phyloP scores from a whole-genome alignment of 371 early-diverging fungal species.

The Dipsacomyces acuminosporus region DNA sequence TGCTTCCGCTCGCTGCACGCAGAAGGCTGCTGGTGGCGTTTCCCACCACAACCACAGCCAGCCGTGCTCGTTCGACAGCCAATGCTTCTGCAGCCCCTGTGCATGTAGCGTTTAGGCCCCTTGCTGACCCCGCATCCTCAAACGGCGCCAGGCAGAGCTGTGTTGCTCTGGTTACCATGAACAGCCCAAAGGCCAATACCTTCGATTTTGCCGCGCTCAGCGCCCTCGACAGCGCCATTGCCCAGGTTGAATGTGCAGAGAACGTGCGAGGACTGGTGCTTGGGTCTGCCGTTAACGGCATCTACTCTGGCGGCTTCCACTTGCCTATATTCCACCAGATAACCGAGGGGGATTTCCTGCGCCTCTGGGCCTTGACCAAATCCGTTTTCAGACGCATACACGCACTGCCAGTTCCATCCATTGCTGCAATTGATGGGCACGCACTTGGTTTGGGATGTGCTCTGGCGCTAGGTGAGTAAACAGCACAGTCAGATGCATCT shows the following conservation, averaged over 20 bases:
- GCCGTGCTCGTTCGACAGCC: not conserved
- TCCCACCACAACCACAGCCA: too few species aligned
- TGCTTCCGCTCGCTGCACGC: too few species aligned
- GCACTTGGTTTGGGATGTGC: constrained; percentile 43
- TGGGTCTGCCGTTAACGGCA: constrained; percentile 20
- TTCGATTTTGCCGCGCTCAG: constrained; percentile 18
- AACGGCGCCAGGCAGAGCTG: too few species aligned
- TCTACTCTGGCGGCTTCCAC: constrained; percentile 41
- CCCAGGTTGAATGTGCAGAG: constrained; percentile 13
- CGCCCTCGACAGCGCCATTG: constrained; percentile 19
- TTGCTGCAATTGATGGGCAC: constrained; percentile 44
- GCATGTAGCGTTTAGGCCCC: constrained; percentile 16
- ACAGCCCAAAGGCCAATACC: constrained; percentile 34
- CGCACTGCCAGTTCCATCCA: constrained; percentile 32
- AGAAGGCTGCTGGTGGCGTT: too few species aligned
- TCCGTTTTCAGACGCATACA: constrained; percentile 29
- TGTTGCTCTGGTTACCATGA: constrained; percentile 33
- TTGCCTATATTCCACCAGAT: constrained; percentile 18
- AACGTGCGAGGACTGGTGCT: constrained; percentile 35
- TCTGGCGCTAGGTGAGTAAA: constrained; percentile 15
- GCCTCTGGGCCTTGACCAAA: constrained; percentile 15
- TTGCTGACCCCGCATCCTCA: constrained; percentile 1
- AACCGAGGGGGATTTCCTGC: constrained; percentile 12
- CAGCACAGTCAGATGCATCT: too few species aligned
- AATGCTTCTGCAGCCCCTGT: constrained; percentile 7